Base-by-base conservation (phyloP, 2,329 filamentous ascomycete species). In the Calonectria montana region DNA sequence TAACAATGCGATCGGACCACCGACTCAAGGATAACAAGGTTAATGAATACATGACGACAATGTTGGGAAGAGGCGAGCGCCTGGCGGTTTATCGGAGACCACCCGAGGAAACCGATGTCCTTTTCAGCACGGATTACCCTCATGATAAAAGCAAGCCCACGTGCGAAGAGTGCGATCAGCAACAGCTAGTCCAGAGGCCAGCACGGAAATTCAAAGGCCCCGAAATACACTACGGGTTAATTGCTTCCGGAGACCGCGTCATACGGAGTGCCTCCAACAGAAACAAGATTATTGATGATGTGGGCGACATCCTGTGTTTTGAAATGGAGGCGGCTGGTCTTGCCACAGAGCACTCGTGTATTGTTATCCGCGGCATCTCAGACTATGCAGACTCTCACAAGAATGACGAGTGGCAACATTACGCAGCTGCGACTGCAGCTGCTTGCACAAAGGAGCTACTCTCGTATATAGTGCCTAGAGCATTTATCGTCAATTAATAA, bases 311-410 rank as follows among this genome's bases (percentile, higher is more conserved):
- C 10, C 59, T 74, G 27, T 75, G 75, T 37, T 75, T 76, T 45
- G 70, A 75, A 61, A 76, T 76, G 77, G 77, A 78, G 45, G 76
- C 76, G 1, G 77, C 76, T 2, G 73, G 75, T 2, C 18, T 74
- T 7, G 72, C 73, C 59, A 70, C 41, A 23, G 67, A 72, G 31
- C 73, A 67, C 35, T 69, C 73, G 0, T 76, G 74, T 23, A 69
- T 76, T n/a, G 74, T 76, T 1, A 70, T 76, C 37, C 70, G 73
- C 12, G 76, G 76, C 13, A 77, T 79, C 13, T 76, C 69, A 10
- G 67, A 79, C 43, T 77, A 79, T 45, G 68, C 73, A 3, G 75
- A 79, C 29, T 74, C 77, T 5, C 75, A 79, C 31, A 78, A 79
- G 59, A 78, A 77, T 48, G 67, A 78, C 18, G 9, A 18, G 5